These are phyloP conservation scores for Fomitopsis schrenkii DNA, from an alignment of 1,284 basidiomycete species.

Conservation along the genomic window DNA sequence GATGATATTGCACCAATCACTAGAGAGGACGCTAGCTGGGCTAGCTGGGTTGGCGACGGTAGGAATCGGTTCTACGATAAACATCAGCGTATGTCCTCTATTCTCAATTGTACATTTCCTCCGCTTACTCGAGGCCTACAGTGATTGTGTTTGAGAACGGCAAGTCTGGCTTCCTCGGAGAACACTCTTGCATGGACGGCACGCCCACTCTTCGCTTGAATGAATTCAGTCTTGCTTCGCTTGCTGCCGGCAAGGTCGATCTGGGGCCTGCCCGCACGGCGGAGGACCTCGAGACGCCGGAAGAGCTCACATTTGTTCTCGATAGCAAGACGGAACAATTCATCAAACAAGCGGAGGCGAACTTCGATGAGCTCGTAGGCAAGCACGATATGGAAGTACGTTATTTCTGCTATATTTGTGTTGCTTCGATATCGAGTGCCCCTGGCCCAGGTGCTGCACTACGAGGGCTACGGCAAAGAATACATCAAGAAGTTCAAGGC, in stretches of 20 bases:
- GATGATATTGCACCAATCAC: slow-evolving; percentile 81
- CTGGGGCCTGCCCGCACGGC: slow-evolving; percentile 46
- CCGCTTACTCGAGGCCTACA: slow-evolving; percentile 27
- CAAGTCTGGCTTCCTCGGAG: slow-evolving; percentile 87
- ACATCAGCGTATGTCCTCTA: slow-evolving; percentile 71
- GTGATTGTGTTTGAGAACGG: slow-evolving; percentile 93
- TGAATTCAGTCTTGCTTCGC: slow-evolving; percentile 85
- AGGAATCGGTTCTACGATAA: slow-evolving; percentile 97
- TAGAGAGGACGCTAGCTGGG: slow-evolving; percentile 81
- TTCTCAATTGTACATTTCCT: background rate
- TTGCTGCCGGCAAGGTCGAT: slow-evolving; percentile 79
- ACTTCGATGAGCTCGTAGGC: slow-evolving; percentile 77
- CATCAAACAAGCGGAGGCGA: slow-evolving; percentile 51
- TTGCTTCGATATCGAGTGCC: background rate
- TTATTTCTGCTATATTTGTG: slow-evolving; percentile 5
- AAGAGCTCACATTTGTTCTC: slow-evolving; percentile 72
- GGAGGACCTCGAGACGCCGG: slow-evolving; percentile 50
- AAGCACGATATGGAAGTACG: slow-evolving; percentile 80
- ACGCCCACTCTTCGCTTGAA: slow-evolving; percentile 94
- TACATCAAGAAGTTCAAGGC: slow-evolving; percentile 86
- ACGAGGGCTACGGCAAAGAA: slow-evolving; percentile 89
- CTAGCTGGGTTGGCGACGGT: slow-evolving; percentile 90
- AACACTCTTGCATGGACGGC: slow-evolving; percentile 95
- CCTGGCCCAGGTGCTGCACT: slow-evolving; percentile 66
- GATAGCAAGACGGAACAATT: slow-evolving; percentile 55